Percentiles rank a stretch among this genome's conserved stretches.
phyloP scores from a whole-genome alignment of 2,329 filamentous ascomycete species.

The Trichoderma atroviride region DNA sequence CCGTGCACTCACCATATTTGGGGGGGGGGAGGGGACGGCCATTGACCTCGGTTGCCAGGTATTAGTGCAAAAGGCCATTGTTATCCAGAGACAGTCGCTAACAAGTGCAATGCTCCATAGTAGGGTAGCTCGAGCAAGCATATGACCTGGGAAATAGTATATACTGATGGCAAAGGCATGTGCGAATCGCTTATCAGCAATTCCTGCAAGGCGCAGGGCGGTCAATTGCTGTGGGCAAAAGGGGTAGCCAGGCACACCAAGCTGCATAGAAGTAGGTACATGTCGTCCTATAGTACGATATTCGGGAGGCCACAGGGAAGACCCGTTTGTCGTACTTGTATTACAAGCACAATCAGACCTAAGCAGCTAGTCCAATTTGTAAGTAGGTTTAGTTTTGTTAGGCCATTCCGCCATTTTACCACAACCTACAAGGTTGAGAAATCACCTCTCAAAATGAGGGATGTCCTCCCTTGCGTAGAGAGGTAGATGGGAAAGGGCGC shows the following conservation, averaged over 20 bases:
- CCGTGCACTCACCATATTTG: neutral
- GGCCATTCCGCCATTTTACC: neutral
- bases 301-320: neutral
- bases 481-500: neutral
- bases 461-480: neutral
- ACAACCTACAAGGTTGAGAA: neutral
- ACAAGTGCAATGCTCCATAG: neutral
- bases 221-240: neutral
- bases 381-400: neutral
- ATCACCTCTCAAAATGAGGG: neutral
- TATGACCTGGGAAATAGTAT: neutral
- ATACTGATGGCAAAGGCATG: neutral
- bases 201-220: neutral
- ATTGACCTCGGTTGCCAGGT: neutral
- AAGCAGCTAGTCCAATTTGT: neutral
- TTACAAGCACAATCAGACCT: neutral
- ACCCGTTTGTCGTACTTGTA: neutral
- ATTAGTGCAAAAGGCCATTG: neutral
- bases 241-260: neutral
- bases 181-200: neutral
- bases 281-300: neutral
- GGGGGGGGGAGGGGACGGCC: neutral
- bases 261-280: neutral
- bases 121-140: neutral
- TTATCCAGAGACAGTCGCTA: neutral